These are phyloP conservation scores for Trichoderma sp. DNA, from an alignment of 2,329 filamentous ascomycete species.

Conservation along the genomic window DNA sequence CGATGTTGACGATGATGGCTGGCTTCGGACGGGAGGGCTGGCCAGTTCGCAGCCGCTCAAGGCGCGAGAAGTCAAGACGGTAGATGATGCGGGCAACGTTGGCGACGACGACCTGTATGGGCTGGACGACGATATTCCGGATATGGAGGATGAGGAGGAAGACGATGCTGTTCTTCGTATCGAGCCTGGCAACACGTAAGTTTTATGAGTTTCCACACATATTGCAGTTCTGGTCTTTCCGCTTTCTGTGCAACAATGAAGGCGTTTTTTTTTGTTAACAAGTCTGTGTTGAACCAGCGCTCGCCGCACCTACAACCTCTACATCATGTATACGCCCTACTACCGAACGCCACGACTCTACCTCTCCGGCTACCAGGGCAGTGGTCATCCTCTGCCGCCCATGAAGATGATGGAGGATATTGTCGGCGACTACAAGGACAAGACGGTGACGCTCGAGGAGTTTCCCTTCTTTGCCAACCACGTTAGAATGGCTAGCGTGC, in stretches of 20 bases:
- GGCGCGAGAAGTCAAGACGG: slow-evolving; percentile 79
- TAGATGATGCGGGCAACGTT: slow-evolving; percentile 87
- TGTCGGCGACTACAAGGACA: slow-evolving; percentile 95
- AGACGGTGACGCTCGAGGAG: slow-evolving; percentile 96
- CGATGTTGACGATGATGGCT: slow-evolving; percentile 77
- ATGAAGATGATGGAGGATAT: slow-evolving; percentile 96
- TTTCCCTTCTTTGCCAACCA: slow-evolving; percentile 92
- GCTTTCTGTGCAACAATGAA: not conserved
- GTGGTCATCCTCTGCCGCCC: slow-evolving; percentile 79
- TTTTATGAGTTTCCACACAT: not conserved
- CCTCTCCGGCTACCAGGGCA: slow-evolving; percentile 83
- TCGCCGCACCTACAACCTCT: slow-evolving; percentile 92
- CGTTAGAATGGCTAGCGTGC: slow-evolving; percentile 94
- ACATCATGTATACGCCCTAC: slow-evolving; percentile 97
- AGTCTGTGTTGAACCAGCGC: slow-evolving; percentile 58
- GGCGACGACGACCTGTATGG: slow-evolving; percentile 67
- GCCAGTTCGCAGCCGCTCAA: slow-evolving; percentile 75
- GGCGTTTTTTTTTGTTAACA: not conserved
- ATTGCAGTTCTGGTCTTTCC: not conserved
- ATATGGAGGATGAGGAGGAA: slow-evolving; percentile 98
- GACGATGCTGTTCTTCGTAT: slow-evolving; percentile 88
- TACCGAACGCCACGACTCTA: slow-evolving; percentile 96
- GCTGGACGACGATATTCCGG: slow-evolving; percentile 83
- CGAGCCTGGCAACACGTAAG: slow-evolving; percentile 53
- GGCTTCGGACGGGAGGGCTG: slow-evolving; percentile 84